These are phyloP conservation scores for Vanilla planifolia DNA, from an alignment of 106 monocot species.

Conservation along the genomic window DNA sequence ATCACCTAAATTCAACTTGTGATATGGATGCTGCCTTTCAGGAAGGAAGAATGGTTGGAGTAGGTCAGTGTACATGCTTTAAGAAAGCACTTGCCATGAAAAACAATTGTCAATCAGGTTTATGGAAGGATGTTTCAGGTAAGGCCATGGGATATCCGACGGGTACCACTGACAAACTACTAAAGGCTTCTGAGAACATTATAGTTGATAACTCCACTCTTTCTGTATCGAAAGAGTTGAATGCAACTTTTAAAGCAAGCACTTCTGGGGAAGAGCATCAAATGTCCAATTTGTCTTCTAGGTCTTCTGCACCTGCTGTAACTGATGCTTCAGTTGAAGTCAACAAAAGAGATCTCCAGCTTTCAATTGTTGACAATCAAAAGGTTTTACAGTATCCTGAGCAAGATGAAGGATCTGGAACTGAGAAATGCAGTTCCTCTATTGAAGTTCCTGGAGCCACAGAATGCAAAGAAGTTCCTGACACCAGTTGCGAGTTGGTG, in stretches of 20 bases:
- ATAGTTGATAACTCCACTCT: no score
- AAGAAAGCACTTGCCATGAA: slow-evolving; percentile 11
- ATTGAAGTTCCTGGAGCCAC: slow-evolving; percentile 26
- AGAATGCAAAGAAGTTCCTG: slow-evolving; percentile 18
- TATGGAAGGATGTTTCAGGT: slow-evolving; percentile 39
- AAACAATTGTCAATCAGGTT: slow-evolving; percentile 19
- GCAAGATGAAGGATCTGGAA: slow-evolving; percentile 57
- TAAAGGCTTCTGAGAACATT: slow-evolving; percentile 2
- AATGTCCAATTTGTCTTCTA: slow-evolving; percentile 40
- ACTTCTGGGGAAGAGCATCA: slow-evolving; percentile 25
- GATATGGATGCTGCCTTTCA: slow-evolving; percentile 12
- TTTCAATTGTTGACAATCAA: slow-evolving; percentile 4
- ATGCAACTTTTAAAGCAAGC: slow-evolving; percentile 18
- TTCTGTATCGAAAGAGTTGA: slow-evolving; percentile 12
- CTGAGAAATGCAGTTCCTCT: slow-evolving; percentile 70
- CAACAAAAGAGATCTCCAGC: slow-evolving; percentile 21
- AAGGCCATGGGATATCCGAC: slow-evolving; percentile 21
- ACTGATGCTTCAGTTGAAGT: slow-evolving; percentile 51
- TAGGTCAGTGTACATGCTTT: slow-evolving; percentile 25
- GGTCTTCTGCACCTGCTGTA: slow-evolving; percentile 43
- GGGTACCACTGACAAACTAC: slow-evolving; percentile 14
- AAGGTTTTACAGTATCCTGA: slow-evolving; percentile 19
- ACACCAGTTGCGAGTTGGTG: slow-evolving; percentile 6
- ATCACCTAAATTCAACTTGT: slow-evolving; percentile 10
- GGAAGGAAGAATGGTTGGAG: slow-evolving; percentile 14